Evolutionary conservation across 2,329 filamentous ascomycete genomes (phyloP), one percentile per base, ranked within the genome.

Genomic region (Lachnellula suecica): DNA sequence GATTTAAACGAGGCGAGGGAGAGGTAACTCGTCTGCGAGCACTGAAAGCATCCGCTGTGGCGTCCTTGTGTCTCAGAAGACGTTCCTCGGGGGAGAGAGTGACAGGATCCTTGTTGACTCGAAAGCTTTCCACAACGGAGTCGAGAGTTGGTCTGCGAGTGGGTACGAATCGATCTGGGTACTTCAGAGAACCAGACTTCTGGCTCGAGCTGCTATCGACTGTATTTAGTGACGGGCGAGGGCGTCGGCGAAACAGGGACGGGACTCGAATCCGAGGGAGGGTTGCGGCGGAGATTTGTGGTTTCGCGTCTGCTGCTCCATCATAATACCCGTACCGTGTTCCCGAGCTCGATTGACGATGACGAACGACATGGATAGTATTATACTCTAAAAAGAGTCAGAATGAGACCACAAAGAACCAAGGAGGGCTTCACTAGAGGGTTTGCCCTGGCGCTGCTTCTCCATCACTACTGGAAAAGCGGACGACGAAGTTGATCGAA

Each of bases 151-250:
- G 71, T 44, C 72, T 71, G 44, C 77, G 72, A 47, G 63, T 63
- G 27, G 79, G 74, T 41, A 87, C 76, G 63, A 85, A 87, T 24
- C 84, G 76, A 66, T 87, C 84, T 20, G 77, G 77, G 10, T 72
- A 55, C 46, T 57, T 54, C 10, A 60, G 24, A n/a, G 60, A 64
- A 11, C 56, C 47, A 1, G 58, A 60, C 17, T 49, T 57, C 17
- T 47, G 52, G 17, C 48, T 63, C 11, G 56, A 48, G 17, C 55
- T 53, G 6, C 41, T 49, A 23, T 58, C 47, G 20, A 56, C 56
- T 13, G 41, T 51, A 46, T 55, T 59, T 19, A 64, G 47, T 8
- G 56, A 56, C 15, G 63, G 60, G 3, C 59, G 57, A 37, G 63
- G 60, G 3, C 59, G 57, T 31, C 51, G 56, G 35, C 56, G 58